phyloP scores from a whole-genome alignment of 2,329 filamentous ascomycete genomes.

The Apiospora phragmitis region DNA sequence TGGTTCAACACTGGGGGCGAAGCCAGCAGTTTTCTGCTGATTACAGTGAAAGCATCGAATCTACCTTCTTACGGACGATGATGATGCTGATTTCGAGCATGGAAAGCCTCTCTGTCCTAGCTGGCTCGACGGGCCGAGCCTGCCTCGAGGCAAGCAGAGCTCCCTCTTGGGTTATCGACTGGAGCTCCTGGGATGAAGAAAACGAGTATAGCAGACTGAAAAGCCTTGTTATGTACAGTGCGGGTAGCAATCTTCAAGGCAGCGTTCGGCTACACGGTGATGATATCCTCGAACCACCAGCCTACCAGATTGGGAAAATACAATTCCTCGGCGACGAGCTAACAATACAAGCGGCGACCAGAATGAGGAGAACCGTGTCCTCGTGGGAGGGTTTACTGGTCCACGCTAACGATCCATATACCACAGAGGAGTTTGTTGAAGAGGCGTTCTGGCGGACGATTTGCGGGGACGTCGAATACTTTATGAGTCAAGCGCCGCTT shows the following conservation, averaged over 20 bases:
- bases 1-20: conserved; percentile 17
- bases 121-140: conserved; percentile 17
- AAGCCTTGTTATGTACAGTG: conserved; percentile 17
- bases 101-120: conserved; percentile 18
- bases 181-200: conserved; percentile 15
- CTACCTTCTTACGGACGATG: conserved; percentile 17
- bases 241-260: conserved; percentile 13
- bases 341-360: background rate
- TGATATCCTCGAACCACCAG: conserved; percentile 19
- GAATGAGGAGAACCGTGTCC: background rate
- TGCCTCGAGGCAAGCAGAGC: background rate
- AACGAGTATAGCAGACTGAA: conserved; percentile 20
- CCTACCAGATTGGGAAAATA: conserved; percentile 17
- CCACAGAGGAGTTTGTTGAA: background rate
- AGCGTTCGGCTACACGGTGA: conserved; percentile 18
- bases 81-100: conserved; percentile 19
- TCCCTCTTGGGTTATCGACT: conserved; percentile 23
- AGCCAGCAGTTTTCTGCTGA: conserved; percentile 17
- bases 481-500: background rate
- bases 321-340: conserved; percentile 17
- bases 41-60: conserved; percentile 13
- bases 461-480: background rate
- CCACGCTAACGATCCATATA: background rate
- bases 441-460: background rate
- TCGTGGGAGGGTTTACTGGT: background rate